phyloP scores from a whole-genome alignment of 2,329 filamentous ascomycete genomes.

The Hypoxylon sp. region DNA sequence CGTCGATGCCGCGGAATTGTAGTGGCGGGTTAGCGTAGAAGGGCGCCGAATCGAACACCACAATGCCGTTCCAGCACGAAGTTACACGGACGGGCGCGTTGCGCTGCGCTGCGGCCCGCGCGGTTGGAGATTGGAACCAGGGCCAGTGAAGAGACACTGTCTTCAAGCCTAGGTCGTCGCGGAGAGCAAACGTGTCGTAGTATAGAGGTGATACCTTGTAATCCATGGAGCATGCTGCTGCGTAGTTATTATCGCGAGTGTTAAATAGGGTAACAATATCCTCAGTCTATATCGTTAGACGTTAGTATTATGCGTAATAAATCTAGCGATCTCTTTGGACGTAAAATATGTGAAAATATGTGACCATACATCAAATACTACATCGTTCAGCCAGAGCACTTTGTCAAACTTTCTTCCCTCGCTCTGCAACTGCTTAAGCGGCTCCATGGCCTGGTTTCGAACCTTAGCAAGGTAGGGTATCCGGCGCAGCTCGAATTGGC shows the following conservation, averaged over 20 bases:
- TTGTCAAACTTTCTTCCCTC: slow-evolving; percentile 68
- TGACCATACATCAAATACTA: slow-evolving; percentile 67
- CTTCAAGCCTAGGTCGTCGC: slow-evolving; percentile 68
- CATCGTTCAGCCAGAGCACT: slow-evolving; percentile 73
- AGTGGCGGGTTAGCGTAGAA: slow-evolving; percentile 65
- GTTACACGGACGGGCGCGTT: slow-evolving; percentile 70
- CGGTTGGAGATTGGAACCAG: slow-evolving; percentile 66
- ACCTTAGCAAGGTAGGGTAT: slow-evolving; percentile 77
- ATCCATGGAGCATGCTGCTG: slow-evolving; percentile 73
- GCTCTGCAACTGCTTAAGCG: slow-evolving; percentile 65
- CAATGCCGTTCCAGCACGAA: slow-evolving; percentile 80
- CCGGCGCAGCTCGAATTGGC: slow-evolving; percentile 70
- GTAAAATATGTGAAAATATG: slow-evolving; percentile 1
- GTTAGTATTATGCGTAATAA: slow-evolving; percentile 46
- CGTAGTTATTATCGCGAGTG: slow-evolving; percentile 69
- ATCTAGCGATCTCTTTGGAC: background rate
- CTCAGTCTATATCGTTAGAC: slow-evolving; percentile 47
- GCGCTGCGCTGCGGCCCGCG: slow-evolving; percentile 63
- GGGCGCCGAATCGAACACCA: slow-evolving; percentile 61
- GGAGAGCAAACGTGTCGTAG: slow-evolving; percentile 74
- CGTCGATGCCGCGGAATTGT: slow-evolving; percentile 73
- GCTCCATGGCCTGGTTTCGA: slow-evolving; percentile 74
- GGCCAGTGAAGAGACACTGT: slow-evolving; percentile 70
- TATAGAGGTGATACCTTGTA: slow-evolving; percentile 68
- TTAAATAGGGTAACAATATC: slow-evolving; percentile 69